Base-by-base conservation (phyloP, 345 rosid species). In the Litchi chinensis region DNA sequence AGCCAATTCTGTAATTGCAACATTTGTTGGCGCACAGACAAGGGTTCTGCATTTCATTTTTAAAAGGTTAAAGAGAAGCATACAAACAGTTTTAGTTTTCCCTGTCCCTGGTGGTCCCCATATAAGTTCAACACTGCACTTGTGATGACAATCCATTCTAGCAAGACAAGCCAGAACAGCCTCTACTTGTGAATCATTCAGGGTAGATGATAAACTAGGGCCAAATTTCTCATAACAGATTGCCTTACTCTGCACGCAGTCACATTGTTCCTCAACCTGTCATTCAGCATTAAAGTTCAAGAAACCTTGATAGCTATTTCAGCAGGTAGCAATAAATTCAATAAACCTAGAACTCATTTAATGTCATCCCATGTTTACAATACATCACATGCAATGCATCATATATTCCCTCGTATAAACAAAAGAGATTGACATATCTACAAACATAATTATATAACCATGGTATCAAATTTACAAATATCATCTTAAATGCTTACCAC, bases 401-500 rank as follows among this genome's bases (percentile, higher is more conserved):
- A 59, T 59, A 9, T 59, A 59, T 59, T 59, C 64, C 64, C 64
- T n/a, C 26, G 6, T 59, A 59, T 9, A 2, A 56, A 56, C 62
- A 56, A 19, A 15, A 56, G 19, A 19, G 37, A 32, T 32, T 32
- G 37, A 32, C 37, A 32, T 32, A 6, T 56, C 26, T 19, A 22
- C 2, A 8, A 5, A 59, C 11, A 10, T n/a, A 59, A 59, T 59
- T 6, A 19, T n/a, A 59, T 19, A 8, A 3, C 11, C 22, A n/a
- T 59, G 64, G 22, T 59, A 59, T 18, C 21, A 56, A 16, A 56
- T 56, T 19, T 56, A 56, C 65, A 62, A 24, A n/a, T n/a, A 16
- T 62, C 32, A 62, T 10, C 39, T 64, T 28, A 10, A 19, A 41
- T 46, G 26, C 85, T 79, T 79, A 89, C 92, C 87, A 22, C 16